Evolutionary conservation across 176 grass and related monocot species (phyloP).

Genomic region (Raddia guianensis): DNA sequence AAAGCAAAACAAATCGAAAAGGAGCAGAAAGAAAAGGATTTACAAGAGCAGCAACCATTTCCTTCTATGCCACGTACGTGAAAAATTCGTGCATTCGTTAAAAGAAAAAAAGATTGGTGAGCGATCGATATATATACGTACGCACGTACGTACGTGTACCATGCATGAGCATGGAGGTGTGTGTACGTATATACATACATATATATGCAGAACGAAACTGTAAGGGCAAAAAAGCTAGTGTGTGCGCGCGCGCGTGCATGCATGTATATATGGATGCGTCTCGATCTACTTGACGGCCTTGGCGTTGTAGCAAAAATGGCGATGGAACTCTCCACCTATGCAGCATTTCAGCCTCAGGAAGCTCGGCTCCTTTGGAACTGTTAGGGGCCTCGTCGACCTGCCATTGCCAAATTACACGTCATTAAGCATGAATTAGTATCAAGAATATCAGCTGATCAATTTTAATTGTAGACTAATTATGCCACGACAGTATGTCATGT

Average conservation of each 20-base stretch:
- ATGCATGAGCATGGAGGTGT: background rate
- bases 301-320: slow-evolving; percentile 71
- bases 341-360: slow-evolving; percentile 83
- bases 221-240: slow-evolving; percentile 33
- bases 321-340: slow-evolving; percentile 84
- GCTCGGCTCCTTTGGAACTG: slow-evolving; percentile 78
- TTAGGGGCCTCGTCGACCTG: slow-evolving; percentile 77
- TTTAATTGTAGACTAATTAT: background rate
- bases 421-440: background rate
- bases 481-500: background rate
- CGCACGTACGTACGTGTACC: background rate
- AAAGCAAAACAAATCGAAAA: background rate
- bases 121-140: background rate
- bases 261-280: background rate
- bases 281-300: slow-evolving; percentile 54
- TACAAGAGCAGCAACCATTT: slow-evolving; percentile 18
- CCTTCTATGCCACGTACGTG: slow-evolving; percentile 8
- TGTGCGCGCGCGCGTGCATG: background rate
- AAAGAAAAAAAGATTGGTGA: slow-evolving; percentile 30
- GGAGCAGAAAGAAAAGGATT: background rate
- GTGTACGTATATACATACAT: background rate
- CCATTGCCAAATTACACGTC: background rate
- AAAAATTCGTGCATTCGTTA: slow-evolving; percentile 8
- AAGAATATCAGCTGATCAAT: background rate
- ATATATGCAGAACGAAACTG: background rate